phyloP scores from a whole-genome alignment of 495 filamentous ascomycete species.

The Darksidea phi region DNA sequence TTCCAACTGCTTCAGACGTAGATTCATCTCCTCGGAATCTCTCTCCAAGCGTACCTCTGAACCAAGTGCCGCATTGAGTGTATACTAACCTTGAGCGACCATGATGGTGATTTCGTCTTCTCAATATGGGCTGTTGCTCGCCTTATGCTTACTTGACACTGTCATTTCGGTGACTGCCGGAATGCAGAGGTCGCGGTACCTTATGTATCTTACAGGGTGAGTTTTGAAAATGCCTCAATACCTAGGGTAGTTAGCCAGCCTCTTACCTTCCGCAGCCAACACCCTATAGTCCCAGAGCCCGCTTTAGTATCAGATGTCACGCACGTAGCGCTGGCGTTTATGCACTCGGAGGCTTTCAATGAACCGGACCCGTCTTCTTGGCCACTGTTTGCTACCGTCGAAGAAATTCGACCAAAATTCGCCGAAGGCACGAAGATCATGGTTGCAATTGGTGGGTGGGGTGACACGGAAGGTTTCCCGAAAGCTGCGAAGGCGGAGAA shows the following conservation, averaged over 20 bases:
- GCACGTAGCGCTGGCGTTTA: slow-evolving; percentile 69
- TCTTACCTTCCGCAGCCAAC: slow-evolving; percentile 46
- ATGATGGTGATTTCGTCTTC: too few species aligned
- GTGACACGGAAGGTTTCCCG: slow-evolving; percentile 62
- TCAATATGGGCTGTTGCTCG: too few species aligned
- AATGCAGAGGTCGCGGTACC: slow-evolving; percentile 33
- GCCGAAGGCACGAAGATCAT: slow-evolving; percentile 59
- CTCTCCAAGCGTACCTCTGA: too few species aligned
- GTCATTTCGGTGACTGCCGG: too few species aligned
- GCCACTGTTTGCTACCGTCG: slow-evolving; percentile 61
- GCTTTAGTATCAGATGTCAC: slow-evolving; percentile 52
- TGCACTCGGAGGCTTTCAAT: slow-evolving; percentile 61
- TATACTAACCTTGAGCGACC: too few species aligned
- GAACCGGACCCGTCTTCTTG: slow-evolving; percentile 45
- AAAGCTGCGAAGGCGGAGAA: slow-evolving; percentile 55
- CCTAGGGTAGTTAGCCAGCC: too few species aligned
- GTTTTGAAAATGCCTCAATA: neutral
- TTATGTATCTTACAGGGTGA: slow-evolving; percentile 64
- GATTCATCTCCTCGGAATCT: too few species aligned
- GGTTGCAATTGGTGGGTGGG: slow-evolving; percentile 74
- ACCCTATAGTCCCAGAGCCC: slow-evolving; percentile 51
- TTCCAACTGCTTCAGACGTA: too few species aligned
- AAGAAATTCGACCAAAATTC: slow-evolving; percentile 59
- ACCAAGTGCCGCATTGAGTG: too few species aligned
- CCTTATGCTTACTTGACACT: too few species aligned